A percentile compares a stretch with the other conserved stretches of the same genome.
These are phyloP conservation scores for Colletotrichum ledebouriae DNA, from an alignment of 2,329 filamentous ascomycete genomes.

Conservation along the genomic window DNA sequence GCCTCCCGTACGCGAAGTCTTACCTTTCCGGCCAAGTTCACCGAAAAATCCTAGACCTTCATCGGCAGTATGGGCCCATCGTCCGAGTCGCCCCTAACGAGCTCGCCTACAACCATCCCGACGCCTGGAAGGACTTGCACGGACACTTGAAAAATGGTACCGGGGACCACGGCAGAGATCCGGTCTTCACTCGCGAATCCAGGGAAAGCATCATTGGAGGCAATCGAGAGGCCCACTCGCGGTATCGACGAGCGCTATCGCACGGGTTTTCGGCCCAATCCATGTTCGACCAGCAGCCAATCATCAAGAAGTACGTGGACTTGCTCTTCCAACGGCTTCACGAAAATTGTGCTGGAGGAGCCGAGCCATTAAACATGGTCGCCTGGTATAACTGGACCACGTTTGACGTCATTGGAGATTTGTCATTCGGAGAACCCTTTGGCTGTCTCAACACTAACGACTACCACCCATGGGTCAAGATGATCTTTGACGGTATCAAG, in stretches of 20 bases:
- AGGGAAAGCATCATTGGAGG: conserved; percentile 35
- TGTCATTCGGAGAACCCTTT: conserved; percentile 50
- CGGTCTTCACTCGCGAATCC: not conserved
- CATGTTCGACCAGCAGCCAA: conserved; percentile 40
- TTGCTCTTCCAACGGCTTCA: conserved; percentile 50
- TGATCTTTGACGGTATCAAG: conserved; percentile 17
- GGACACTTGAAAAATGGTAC: conserved; percentile 43
- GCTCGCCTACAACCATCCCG: conserved; percentile 56
- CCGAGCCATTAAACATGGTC: conserved; percentile 22
- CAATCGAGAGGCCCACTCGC: conserved; percentile 43
- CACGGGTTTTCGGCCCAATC: conserved; percentile 50
- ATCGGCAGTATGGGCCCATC: conserved; percentile 58
- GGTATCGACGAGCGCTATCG: conserved; percentile 45
- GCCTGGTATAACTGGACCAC: conserved; percentile 46
- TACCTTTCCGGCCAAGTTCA: conserved; percentile 35
- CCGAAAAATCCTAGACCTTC: conserved; percentile 49
- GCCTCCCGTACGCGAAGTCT: conserved; percentile 5
- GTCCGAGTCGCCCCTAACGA: conserved; percentile 62
- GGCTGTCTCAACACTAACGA: conserved; percentile 45
- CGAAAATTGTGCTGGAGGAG: conserved; percentile 24
- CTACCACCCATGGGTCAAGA: conserved; percentile 48
- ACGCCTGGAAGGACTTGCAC: conserved; percentile 58
- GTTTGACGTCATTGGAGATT: conserved; percentile 50
- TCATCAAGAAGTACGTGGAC: conserved; percentile 49
- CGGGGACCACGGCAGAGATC: conserved; percentile 24